Conservation (phyloP, 2,329 filamentous ascomycete species). For the Trichoderma brevicompactum region DNA sequence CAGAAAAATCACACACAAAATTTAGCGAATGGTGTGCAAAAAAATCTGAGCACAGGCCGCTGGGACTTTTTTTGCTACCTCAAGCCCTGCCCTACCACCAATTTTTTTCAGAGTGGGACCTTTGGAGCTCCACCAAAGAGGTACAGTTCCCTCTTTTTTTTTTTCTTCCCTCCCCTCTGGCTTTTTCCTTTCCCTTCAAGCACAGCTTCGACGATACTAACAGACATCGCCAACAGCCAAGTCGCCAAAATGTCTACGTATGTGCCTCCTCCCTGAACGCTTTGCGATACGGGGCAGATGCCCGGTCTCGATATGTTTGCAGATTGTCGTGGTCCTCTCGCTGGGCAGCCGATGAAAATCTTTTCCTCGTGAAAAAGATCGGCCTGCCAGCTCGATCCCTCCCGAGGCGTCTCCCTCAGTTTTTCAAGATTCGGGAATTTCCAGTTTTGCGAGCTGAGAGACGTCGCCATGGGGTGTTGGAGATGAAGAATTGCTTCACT, state of each 20-base stretch:
- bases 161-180: background rate
- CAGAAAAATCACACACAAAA: conserved; percentile 38
- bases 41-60: background rate
- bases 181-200: conserved; percentile 20
- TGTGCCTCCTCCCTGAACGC: conserved; percentile 49
- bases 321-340: conserved; percentile 87
- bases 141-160: conserved; percentile 16
- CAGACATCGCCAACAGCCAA: conserved; percentile 46
- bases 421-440: conserved; percentile 45
- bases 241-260: conserved; percentile 59
- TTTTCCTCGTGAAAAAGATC: conserved; percentile 36
- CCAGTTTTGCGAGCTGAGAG: conserved; percentile 59
- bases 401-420: conserved; percentile 64
- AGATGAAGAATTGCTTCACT: conserved; percentile 62
- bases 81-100: conserved; percentile 44
- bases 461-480: conserved; percentile 73
- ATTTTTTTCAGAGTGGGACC: conserved; percentile 25
- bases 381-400: conserved; percentile 77
- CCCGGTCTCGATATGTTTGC: conserved; percentile 58
- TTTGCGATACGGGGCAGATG: conserved; percentile 42
- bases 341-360: conserved; percentile 59
- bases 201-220: conserved; percentile 44
- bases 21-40: conserved; percentile 26
- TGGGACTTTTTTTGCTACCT: no score
- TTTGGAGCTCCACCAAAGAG: conserved; percentile 14